Conservation (phyloP, 2,329 filamentous ascomycete species). For the Colletotrichum sublineola region DNA sequence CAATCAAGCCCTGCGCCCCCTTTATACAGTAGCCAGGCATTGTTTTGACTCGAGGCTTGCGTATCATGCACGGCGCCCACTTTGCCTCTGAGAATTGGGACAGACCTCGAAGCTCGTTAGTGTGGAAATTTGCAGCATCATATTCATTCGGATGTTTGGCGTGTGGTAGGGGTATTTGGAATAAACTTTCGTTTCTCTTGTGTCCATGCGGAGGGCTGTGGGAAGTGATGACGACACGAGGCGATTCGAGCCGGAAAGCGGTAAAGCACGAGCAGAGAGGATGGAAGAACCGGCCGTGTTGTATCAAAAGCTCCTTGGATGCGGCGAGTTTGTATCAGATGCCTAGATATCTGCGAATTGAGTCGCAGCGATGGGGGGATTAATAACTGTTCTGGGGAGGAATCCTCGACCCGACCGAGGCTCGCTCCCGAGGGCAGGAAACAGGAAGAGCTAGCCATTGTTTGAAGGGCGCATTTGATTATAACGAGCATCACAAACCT, state of each 20-base stretch:
- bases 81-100: constrained; percentile 3
- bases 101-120: constrained; percentile 25
- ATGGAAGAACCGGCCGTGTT: constrained; percentile 16
- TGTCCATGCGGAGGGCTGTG: constrained; percentile 26
- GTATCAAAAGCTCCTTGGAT: constrained; percentile 39
- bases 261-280: constrained; percentile 21
- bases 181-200: constrained; percentile 40
- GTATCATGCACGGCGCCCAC: constrained; percentile 17
- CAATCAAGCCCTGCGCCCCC: constrained; percentile 6
- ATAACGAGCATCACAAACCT: constrained; percentile 28
- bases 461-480: constrained; percentile 30
- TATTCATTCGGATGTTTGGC: constrained; percentile 42
- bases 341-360: constrained; percentile 27
- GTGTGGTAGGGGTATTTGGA: constrained; percentile 40
- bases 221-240: constrained; percentile 30
- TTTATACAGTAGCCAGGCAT: constrained; percentile 5
- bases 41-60: constrained; percentile 7
- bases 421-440: constrained; percentile 28
- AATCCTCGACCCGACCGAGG: neutral
- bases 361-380: constrained; percentile 22
- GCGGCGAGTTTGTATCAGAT: constrained; percentile 35
- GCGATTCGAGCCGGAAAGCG: constrained; percentile 20
- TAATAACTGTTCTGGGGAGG: constrained; percentile 24
- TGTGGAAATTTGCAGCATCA: constrained; percentile 38
- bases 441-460: constrained; percentile 14